phyloP scores from a whole-genome alignment of 345 rosid genomes.

The Citrus sp. region DNA sequence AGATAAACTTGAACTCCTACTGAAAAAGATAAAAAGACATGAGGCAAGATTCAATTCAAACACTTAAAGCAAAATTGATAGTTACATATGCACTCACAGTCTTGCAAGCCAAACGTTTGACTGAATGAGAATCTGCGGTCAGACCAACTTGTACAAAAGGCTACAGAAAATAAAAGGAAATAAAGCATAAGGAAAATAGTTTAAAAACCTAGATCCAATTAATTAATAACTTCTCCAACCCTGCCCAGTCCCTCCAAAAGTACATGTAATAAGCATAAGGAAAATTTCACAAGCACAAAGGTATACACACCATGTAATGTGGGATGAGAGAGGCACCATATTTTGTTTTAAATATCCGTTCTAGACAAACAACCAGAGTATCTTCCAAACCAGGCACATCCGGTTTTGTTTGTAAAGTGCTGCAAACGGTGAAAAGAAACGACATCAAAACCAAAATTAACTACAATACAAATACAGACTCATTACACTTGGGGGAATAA shows the following conservation, averaged over 20 bases:
- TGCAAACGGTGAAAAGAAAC: constrained; percentile 24
- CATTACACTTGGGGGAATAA: background rate
- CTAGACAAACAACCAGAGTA: constrained; percentile 64
- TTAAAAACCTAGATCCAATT: background rate
- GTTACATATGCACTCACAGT: constrained; percentile 43
- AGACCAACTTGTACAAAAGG: constrained; percentile 71
- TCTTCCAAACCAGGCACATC: constrained; percentile 54
- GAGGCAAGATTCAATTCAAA: background rate
- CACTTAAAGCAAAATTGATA: background rate
- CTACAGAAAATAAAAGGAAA: constrained; percentile 21
- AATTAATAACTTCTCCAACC: too few species aligned
- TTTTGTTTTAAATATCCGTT: constrained; percentile 62
- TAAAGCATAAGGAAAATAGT: background rate
- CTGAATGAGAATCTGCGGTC: constrained; percentile 52
- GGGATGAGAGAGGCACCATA: constrained; percentile 80
- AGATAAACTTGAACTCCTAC: background rate
- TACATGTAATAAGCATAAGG: background rate
- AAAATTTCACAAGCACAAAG: background rate
- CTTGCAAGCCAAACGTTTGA: constrained; percentile 73
- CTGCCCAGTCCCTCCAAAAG: background rate
- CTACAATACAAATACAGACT: background rate
- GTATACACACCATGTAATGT: constrained; percentile 57
- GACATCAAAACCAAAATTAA: background rate
- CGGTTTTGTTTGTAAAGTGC: constrained; percentile 59
- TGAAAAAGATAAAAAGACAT: background rate